Evolutionary conservation across 2,329 filamentous ascomycete species (phyloP).

Genomic region (Coniochaeta hoffmannii): DNA sequence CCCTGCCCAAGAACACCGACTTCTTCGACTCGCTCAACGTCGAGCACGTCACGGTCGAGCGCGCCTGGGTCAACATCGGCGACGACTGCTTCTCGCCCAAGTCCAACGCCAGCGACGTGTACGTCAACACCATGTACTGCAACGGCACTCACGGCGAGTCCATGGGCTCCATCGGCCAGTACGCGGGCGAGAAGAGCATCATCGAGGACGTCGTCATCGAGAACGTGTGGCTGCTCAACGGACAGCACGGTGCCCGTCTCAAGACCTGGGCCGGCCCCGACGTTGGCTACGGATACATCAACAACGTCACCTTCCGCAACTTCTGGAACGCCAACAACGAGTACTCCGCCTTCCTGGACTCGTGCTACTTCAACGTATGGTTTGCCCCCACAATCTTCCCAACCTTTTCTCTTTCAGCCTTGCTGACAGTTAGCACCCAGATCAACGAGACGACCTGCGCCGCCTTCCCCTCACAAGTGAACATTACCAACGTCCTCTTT

Average conservation of each 20-base stretch:
- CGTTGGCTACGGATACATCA: slow-evolving; percentile 52
- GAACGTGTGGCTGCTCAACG: slow-evolving; percentile 48
- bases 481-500: slow-evolving; percentile 52
- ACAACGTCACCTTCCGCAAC: slow-evolving; percentile 56
- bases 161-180: slow-evolving; percentile 53
- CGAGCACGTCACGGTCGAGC: slow-evolving; percentile 42
- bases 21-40: slow-evolving; percentile 55
- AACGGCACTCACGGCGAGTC: slow-evolving; percentile 50
- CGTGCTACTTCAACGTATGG: slow-evolving; percentile 55
- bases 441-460: slow-evolving; percentile 40
- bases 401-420: neutral
- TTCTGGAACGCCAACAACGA: slow-evolving; percentile 53
- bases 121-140: slow-evolving; percentile 53
- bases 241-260: slow-evolving; percentile 47
- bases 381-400: neutral
- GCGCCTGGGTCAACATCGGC: slow-evolving; percentile 44
- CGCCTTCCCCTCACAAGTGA: slow-evolving; percentile 45
- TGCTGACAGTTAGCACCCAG: slow-evolving; percentile 9
- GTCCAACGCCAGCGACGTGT: slow-evolving; percentile 49
- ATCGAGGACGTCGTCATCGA: slow-evolving; percentile 51
- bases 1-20: slow-evolving; percentile 52
- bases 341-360: slow-evolving; percentile 49
- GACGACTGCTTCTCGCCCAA: slow-evolving; percentile 57
- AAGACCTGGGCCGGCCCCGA: slow-evolving; percentile 54
- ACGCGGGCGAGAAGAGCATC: slow-evolving; percentile 43